Evolutionary conservation across 306 rosid species (phyloP), one percentile per base, ranked within the genome.

Genomic region (Gastrolobium bilobum): DNA sequence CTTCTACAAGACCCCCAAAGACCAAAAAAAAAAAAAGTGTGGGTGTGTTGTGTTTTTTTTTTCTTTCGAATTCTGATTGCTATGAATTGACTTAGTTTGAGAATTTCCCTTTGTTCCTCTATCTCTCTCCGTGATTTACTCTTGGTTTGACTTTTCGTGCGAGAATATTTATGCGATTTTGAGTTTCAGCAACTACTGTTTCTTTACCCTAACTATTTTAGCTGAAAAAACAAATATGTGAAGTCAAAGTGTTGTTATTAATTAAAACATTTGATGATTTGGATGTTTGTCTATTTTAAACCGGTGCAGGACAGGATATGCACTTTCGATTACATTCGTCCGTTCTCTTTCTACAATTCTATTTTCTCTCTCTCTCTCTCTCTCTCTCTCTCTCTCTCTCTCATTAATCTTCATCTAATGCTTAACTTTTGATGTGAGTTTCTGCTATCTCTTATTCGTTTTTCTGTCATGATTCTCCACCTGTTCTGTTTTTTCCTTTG

Each of bases 161-260:
- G 40, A 68, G 54, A 81, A 61, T 54, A 65, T 80, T 73, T 43
- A 1, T 15, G 65, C 3, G 3, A 0, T 69, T 78, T 73, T 70
- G 2, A 57, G 60, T 58, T 73, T 65, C 80, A 39, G 71, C 61
- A 30, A 70, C 26, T 29, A 80, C 79, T 83, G 76, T 79, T 83
- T 46, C n/a, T 83, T 75, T 83, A 66, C 80, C 56, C 83, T 10
- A 38, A 47, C 52, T 38, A 35, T 77, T 56, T 83, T 7, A 54
- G 75, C 35, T 48, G 43, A 33, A 62, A 52, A 50, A 35, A 1
- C 35, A 35, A 37, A n/a, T n/a, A n/a, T 57, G 53, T 37, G 4
- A 60, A 58, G 50, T 74, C 60, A 7, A 58, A 58, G 53, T n/a
- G 71, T 52, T 47, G 56, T 3, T 42, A 29, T 44, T 56, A 46